Evolutionary conservation across 225 moss, liverwort and hornwort species (phyloP), one percentile per base, ranked within the genome.

Genomic region (Bryum argenteum): DNA sequence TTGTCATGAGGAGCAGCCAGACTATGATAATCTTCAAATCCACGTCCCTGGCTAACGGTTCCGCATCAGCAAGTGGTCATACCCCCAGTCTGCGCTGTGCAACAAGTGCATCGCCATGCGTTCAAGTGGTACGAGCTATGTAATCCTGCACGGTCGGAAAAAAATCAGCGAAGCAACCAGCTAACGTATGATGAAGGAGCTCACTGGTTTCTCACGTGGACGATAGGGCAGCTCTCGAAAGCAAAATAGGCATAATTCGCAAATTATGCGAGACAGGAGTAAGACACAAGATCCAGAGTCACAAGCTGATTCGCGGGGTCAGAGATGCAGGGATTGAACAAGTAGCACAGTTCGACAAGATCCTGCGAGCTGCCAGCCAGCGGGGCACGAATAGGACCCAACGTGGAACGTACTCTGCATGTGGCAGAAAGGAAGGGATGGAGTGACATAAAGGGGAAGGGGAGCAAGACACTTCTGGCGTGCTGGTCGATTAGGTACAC

Each of bases 401-500:
- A 37, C 71, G 43, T 75, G 78, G 37, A 78, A 58, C 54, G 78
- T 63, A 63, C 75, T 44, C 20, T 16, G 68, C 71, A 75, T 62
- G 52, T 76, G 77, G 70, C 57, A 80, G 74, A 70, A 67, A 52
- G 10, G 76, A 33, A 33, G 77, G 58, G 33, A 58, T 67, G 69
- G 53, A 77, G 81, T 38, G 77, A 64, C 69, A 53, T 57, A 44
- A 68, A 68, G 71, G 37, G 64, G 43, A 65, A 33, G 33, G 33
- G 21, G 47, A 69, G 37, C 59, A 59, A 58, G 74, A 41, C 78
- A 28, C 43, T 75, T 74, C 75, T 75, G 75, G 69, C 72, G 63
- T 60, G 69, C 76, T 69, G 76, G 65, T 50, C 19, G 73, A 73
- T 58, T 58, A 67, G 63, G 74, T 74, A 42, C 74, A 67, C 38